Evolutionary conservation across 306 rosid species (phyloP).

Genomic region (Trifolium dubium): DNA sequence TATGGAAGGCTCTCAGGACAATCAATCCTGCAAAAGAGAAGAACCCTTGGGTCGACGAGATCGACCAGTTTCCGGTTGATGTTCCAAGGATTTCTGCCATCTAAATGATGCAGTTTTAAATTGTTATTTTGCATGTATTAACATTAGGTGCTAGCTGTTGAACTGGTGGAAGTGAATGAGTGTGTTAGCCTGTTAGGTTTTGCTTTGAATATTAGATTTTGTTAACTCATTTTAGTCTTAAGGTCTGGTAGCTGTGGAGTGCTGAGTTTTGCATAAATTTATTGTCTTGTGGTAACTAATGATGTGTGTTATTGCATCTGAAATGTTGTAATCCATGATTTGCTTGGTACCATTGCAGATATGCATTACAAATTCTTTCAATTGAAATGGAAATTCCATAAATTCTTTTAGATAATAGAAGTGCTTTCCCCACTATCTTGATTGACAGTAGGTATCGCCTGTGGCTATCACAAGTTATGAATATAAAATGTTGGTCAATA

Average conservation of each 20-base stretch:
- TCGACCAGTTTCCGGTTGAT: slow-evolving; percentile 70
- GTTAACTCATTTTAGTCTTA: slow-evolving; percentile 20
- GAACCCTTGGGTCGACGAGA: slow-evolving; percentile 86
- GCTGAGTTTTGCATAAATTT: neutral
- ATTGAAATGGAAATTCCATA: slow-evolving; percentile 7
- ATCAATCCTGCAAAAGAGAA: slow-evolving; percentile 74
- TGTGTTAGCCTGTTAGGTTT: neutral
- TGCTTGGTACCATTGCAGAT: slow-evolving; percentile 7
- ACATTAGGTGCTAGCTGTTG: slow-evolving; percentile 38
- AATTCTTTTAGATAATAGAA: slow-evolving; percentile 6
- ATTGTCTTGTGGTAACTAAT: neutral
- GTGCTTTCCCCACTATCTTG: neutral
- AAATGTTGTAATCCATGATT: slow-evolving; percentile 31
- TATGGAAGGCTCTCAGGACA: slow-evolving; percentile 84
- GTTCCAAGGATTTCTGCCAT: slow-evolving; percentile 73
- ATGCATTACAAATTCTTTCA: slow-evolving; percentile 33
- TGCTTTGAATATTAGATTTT: slow-evolving; percentile 11
- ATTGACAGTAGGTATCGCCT: neutral
- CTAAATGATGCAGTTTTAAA: slow-evolving; percentile 31
- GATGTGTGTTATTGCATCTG: slow-evolving; percentile 1
- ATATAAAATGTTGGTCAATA: neutral
- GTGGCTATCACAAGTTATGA: neutral
- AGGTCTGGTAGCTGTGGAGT: slow-evolving; percentile 12
- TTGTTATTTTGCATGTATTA: slow-evolving; percentile 31
- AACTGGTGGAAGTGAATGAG: slow-evolving; percentile 5